Evolutionary conservation across 495 filamentous ascomycete genomes (phyloP).

Genomic region (Ramalina peruviana): DNA sequence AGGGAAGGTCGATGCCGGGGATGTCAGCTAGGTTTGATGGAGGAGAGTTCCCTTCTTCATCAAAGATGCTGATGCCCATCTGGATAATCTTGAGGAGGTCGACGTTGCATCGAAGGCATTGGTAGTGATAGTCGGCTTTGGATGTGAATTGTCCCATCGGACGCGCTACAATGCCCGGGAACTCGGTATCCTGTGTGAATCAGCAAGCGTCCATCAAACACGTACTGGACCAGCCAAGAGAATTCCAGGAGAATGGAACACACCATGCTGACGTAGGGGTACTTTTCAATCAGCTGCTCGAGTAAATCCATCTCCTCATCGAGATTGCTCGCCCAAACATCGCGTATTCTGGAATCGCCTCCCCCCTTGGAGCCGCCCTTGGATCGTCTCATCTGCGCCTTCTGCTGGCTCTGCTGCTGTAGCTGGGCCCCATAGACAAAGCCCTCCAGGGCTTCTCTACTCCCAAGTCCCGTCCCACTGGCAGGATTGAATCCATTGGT

Average conservation of each 20-base stretch:
- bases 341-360: constrained; percentile 66
- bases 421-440: constrained; percentile 64
- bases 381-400: constrained; percentile 36
- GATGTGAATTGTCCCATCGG: constrained; percentile 87
- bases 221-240: not conserved
- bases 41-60: constrained; percentile 70
- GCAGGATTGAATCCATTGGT: constrained; percentile 44
- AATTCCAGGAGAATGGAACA: constrained; percentile 14
- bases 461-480: constrained; percentile 67
- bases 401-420: constrained; percentile 40
- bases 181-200: constrained; percentile 73
- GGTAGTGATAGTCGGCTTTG: constrained; percentile 97
- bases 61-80: constrained; percentile 85
- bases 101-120: constrained; percentile 92
- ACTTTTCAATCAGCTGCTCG: constrained; percentile 69
- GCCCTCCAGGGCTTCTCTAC: constrained; percentile 74
- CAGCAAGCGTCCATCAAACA: not conserved
- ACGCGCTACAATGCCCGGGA: constrained; percentile 86
- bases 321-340: constrained; percentile 88
- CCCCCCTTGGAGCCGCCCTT: constrained; percentile 26
- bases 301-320: constrained; percentile 76
- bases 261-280: constrained; percentile 95
- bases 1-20: constrained; percentile 30
- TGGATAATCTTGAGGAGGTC: constrained; percentile 95
- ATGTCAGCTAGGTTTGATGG: constrained; percentile 51